A percentile compares a stretch with the other conserved stretches of the same genome.
phyloP scores from a whole-genome alignment of 1,139 yeast genomes.

The Yamadazyma dushanensis region DNA sequence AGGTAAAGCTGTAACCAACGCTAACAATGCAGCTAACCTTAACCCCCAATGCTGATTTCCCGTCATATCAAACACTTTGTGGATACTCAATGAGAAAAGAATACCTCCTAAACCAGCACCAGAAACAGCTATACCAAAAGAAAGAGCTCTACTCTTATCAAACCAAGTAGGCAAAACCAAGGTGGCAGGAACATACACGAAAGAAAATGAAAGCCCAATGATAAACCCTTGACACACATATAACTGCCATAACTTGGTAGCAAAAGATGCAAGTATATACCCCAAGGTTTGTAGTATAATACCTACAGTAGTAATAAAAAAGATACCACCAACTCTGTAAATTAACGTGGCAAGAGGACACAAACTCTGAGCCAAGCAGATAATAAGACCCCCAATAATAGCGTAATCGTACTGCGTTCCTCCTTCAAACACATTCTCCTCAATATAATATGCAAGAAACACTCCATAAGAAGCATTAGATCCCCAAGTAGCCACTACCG shows the following conservation, averaged over 20 bases:
- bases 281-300: slow-evolving; percentile 53
- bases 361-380: slow-evolving; percentile 55
- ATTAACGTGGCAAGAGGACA: slow-evolving; percentile 52
- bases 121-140: slow-evolving; percentile 58
- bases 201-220: slow-evolving; percentile 60
- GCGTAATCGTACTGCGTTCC: slow-evolving; percentile 65
- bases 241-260: slow-evolving; percentile 63
- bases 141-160: slow-evolving; percentile 53
- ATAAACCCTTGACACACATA: slow-evolving; percentile 68
- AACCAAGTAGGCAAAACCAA: slow-evolving; percentile 66
- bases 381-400: slow-evolving; percentile 65
- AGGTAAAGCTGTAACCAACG: slow-evolving; percentile 27
- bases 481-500: slow-evolving; percentile 69
- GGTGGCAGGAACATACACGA: slow-evolving; percentile 61
- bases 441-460: slow-evolving; percentile 56
- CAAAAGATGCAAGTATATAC: slow-evolving; percentile 62
- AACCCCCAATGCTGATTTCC: slow-evolving; percentile 69
- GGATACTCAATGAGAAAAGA: slow-evolving; percentile 49
- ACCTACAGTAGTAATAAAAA: slow-evolving; percentile 47
- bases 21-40: slow-evolving; percentile 49
- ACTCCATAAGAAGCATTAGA: slow-evolving; percentile 71
- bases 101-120: slow-evolving; percentile 74
- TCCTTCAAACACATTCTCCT: slow-evolving; percentile 49
- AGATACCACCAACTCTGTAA: slow-evolving; percentile 34
- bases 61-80: slow-evolving; percentile 45